Evolutionary conservation across 164 flowering plant genomes (phyloP), one percentile per base, ranked within the genome.

Genomic region (Vitis cinerea): DNA sequence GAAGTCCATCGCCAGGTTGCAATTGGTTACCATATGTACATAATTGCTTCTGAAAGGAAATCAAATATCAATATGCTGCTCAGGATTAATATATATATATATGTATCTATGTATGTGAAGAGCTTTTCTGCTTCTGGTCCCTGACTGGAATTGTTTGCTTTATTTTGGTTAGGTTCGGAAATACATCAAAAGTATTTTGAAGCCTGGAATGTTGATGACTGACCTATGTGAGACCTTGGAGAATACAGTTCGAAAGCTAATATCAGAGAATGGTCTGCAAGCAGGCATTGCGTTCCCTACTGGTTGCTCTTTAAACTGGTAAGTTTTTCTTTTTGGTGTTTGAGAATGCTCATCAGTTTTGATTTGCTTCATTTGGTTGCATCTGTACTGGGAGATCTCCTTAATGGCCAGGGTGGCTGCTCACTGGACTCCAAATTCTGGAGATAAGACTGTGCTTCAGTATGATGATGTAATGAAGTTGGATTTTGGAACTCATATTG

Each of bases 231-330:
- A 95, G 80, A 95, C 92, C 23, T 83, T 95, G 85, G 99, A 95
- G 77, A 88, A 91, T 66, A 91, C 94, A 37, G 98, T 95, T 67
- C 93, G 99, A 29, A 95, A 88, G 79, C 81, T 95, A 65, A 93
- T 95, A 72, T 84, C 94, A 52, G 99, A 95, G 79, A 88, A 95
- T 81, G 99, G 98, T 64, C 83, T 95, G 60, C 88, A 95, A 81
- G 97, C 99, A 65, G 99, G 99, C 78, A 95, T 95, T 83, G 99
- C 99, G 65, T 95, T 95, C 68, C 99, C 99, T 55, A 95, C 99
- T 19, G 99, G 99, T 67, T 95, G 99, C 81, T 95, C 99, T 13
- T 79, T 93, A 72, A 95, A 95, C 75, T 93, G 96, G 99, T 95
- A 81, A 74, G 14, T 6, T 50, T 31, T 68, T 50, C 56, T 10